Conservation (phyloP, 441 rosid genomes). For the Erodium trifolium region DNA sequence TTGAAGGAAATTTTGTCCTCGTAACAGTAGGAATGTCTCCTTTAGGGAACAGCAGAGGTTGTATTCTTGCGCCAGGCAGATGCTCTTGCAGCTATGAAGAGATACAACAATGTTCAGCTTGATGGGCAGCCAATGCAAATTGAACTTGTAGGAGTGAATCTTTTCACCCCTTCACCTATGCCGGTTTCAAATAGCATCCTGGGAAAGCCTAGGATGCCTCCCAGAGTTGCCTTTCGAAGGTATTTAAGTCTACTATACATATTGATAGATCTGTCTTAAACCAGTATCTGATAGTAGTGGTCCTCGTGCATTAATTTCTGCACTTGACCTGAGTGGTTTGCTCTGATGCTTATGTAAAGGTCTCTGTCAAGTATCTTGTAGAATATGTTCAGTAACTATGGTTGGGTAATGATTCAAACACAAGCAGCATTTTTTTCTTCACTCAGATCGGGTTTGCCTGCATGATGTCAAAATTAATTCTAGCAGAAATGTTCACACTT, state of each 20-base stretch:
- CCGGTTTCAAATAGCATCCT: conserved; percentile 23
- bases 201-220: conserved; percentile 20
- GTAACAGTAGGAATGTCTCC: not conserved
- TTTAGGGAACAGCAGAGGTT: conserved; percentile 57
- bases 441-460: not conserved
- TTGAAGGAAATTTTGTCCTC: not conserved
- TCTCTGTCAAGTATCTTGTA: not conserved
- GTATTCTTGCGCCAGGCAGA: conserved; percentile 36
- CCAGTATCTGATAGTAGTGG: not conserved
- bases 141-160: conserved; percentile 46
- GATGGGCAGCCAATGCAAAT: conserved; percentile 51
- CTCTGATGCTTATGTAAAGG: not conserved
- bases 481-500: not conserved
- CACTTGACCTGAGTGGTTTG: not conserved
- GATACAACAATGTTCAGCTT: conserved; percentile 46
- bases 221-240: conserved; percentile 2
- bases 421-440: not conserved
- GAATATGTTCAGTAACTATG: not conserved
- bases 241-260: not conserved
- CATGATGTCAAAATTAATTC: not conserved
- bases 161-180: conserved; percentile 25
- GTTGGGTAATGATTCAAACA: no score
- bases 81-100: conserved; percentile 50
- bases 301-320: not conserved
- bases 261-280: not conserved